Evolutionary conservation across 2,329 filamentous ascomycete genomes (phyloP).

Genomic region (Aureobasidium sp.): DNA sequence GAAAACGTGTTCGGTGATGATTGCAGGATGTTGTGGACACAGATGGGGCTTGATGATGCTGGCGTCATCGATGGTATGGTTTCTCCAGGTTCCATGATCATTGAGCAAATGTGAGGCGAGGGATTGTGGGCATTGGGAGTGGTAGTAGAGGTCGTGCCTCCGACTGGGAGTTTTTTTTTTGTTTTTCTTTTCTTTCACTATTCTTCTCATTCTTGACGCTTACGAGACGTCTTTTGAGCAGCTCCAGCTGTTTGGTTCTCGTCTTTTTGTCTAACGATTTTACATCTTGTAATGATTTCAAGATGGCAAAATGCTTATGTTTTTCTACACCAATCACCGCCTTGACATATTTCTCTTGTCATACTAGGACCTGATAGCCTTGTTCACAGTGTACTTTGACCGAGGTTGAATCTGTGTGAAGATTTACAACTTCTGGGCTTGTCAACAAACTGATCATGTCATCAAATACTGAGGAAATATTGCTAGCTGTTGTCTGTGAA

Average conservation of each 20-base stretch:
- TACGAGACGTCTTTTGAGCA: not conserved
- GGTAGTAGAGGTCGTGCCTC: not conserved
- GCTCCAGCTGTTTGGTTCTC: not conserved
- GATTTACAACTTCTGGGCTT: too few relatives aligned
- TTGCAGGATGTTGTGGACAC: not conserved
- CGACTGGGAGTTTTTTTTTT: not conserved
- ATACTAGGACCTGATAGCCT: too few relatives aligned
- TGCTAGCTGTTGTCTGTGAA: too few relatives aligned
- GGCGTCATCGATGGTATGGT: not conserved
- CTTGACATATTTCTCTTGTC: not conserved
- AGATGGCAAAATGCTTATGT: not conserved
- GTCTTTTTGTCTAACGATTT: too few relatives aligned
- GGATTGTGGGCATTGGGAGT: not conserved
- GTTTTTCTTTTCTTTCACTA: not conserved
- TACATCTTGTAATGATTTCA: not conserved
- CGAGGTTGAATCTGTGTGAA: too few relatives aligned
- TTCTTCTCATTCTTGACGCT: not conserved
- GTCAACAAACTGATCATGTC: too few relatives aligned
- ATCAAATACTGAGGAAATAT: too few relatives aligned
- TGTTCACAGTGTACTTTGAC: too few relatives aligned
- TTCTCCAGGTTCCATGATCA: not conserved
- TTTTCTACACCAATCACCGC: too few relatives aligned
- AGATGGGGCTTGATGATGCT: slow-evolving; percentile 6
- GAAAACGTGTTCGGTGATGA: slow-evolving; percentile 11
- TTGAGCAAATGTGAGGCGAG: not conserved